phyloP scores from a whole-genome alignment of 371 early-diverging fungal species.

The Mortierella sp. region DNA sequence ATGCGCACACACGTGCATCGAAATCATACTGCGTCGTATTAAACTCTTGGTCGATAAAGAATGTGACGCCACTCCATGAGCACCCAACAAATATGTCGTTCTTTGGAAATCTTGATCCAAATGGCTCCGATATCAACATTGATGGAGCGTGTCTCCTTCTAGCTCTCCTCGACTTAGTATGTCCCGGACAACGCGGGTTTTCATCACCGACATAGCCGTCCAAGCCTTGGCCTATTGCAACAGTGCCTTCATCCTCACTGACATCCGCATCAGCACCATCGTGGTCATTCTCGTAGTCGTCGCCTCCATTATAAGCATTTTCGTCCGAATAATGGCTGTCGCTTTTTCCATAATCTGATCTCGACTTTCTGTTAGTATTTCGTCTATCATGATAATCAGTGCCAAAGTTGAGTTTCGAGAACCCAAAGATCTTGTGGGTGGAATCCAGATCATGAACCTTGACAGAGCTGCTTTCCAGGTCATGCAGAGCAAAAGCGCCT shows the following conservation, averaged over 20 bases:
- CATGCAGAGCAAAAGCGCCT: slow-evolving; percentile 69
- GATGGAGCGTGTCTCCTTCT: slow-evolving; percentile 18
- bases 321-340: slow-evolving; percentile 16
- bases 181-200: background rate
- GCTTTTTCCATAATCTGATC: slow-evolving; percentile 14
- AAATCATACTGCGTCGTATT: slow-evolving; percentile 83
- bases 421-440: slow-evolving; percentile 72
- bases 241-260: slow-evolving; percentile 20
- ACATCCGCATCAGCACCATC: slow-evolving; percentile 16
- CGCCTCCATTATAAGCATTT: slow-evolving; percentile 34
- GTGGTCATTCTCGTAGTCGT: slow-evolving; percentile 32
- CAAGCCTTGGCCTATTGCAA: slow-evolving; percentile 4
- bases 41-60: slow-evolving; percentile 75
- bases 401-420: slow-evolving; percentile 67
- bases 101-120: slow-evolving; percentile 49
- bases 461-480: slow-evolving; percentile 61
- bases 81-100: slow-evolving; percentile 84
- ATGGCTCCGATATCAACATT: slow-evolving; percentile 42
- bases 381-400: slow-evolving; percentile 12
- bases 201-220: slow-evolving; percentile 5
- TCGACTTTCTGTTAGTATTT: background rate
- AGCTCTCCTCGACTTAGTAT: slow-evolving; percentile 7
- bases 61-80: slow-evolving; percentile 86
- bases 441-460: slow-evolving; percentile 66
- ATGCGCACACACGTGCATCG: slow-evolving; percentile 84